A percentile compares a stretch with the other conserved stretches of the same genome.
Evolutionary conservation across 768 basidiomycete species (phyloP).

Genomic region (Calocera cornea): DNA sequence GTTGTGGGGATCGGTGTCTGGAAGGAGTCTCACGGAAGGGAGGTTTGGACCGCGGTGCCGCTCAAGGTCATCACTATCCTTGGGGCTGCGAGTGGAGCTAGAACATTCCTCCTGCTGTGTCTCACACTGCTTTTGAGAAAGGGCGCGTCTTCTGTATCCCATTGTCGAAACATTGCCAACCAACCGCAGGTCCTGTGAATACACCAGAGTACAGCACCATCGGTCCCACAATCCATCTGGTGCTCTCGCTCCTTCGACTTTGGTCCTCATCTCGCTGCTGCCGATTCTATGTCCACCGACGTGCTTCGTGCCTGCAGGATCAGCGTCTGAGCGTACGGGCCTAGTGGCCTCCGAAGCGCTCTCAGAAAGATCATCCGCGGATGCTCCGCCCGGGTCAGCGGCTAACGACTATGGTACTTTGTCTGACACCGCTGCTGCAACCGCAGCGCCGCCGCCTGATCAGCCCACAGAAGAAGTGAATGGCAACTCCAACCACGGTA

Average conservation of each 20-base stretch:
- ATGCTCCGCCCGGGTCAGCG: conserved; percentile 12
- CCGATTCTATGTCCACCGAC: neutral
- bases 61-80: conserved; percentile 42
- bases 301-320: neutral
- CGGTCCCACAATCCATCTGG: neutral
- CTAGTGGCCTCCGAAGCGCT: conserved; percentile 8
- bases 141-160: conserved; percentile 18
- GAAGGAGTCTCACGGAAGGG: conserved; percentile 34
- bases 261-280: conserved; percentile 10
- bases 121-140: conserved; percentile 27
- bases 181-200: conserved; percentile 13
- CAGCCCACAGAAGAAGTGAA: conserved; percentile 23
- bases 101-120: conserved; percentile 43
- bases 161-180: neutral
- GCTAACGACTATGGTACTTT: conserved; percentile 37
- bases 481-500: neutral
- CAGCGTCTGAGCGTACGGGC: neutral
- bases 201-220: conserved; percentile 5
- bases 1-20: conserved; percentile 57
- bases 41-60: conserved; percentile 2
- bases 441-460: no score
- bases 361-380: no score
- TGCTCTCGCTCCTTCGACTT: conserved; percentile 12
- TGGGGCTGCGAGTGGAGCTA: conserved; percentile 46
- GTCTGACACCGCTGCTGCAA: no score